Evolutionary conservation across 2,329 filamentous ascomycete species (phyloP), one percentile per base, ranked within the genome.

Genomic region (Lithohypha guttulata): DNA sequence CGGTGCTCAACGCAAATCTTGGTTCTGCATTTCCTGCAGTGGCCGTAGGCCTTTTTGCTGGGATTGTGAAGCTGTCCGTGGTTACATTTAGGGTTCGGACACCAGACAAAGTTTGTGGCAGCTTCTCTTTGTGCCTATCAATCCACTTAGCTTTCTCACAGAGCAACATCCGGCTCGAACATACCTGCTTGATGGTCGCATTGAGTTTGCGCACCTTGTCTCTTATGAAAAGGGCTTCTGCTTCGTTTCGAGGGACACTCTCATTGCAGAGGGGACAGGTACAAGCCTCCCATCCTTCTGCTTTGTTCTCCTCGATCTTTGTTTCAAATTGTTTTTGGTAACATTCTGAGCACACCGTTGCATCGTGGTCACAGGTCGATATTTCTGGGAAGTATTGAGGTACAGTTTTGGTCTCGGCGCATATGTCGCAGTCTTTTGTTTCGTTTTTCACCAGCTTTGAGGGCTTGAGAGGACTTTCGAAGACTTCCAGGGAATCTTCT

Each of bases 1-100:
- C 43, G 41, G 26, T 52, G 50, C 2, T 34, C 23, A 11, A 43
- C 45, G 35, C 50, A 52, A 18, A 29, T 42, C 11, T 38, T 27
- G 10, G 33, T 34, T 13, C 40, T 27, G 26, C 47, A 52, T 21
- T 44, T 31, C 18, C 14, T 18, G 34, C 50, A 52, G 9, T 13
- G 36, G 21, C 43, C 32, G 21, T 9, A 42, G 8, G 20, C 15
- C 4, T 31, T 19, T 18, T 31, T 41, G 10, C 15, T 34, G 15
- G 25, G 29, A 10, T 31, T 36, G 14, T 42, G 35, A 3, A 42
- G 33, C 17, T 42, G 18, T 18, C 40, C 40, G 33, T 39, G 28
- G 14, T 34, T 34, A 26, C 40, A 42, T n/a, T 17, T 17, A 8
- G 36, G 35, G 17, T 20, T 18, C 20, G 23, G 40, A 39, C 40